phyloP scores from a whole-genome alignment of 2,329 filamentous ascomycete species.

The Tympanopsis confertula region DNA sequence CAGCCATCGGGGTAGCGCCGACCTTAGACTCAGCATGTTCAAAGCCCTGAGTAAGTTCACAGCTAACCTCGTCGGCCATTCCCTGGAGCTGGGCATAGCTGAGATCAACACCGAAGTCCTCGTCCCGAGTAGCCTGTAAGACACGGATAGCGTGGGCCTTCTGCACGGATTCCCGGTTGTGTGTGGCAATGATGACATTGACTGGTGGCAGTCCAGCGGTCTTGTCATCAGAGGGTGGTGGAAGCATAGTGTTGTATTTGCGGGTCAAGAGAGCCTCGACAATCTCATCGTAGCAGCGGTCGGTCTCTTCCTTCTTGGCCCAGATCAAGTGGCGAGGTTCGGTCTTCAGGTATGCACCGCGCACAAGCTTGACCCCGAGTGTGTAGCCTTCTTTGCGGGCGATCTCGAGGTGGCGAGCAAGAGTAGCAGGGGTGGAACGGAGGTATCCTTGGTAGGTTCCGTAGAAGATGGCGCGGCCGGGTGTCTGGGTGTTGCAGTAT shows the following conservation, averaged over 20 bases:
- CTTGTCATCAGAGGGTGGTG: slow-evolving; percentile 22
- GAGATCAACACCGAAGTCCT: slow-evolving; percentile 26
- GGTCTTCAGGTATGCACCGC: slow-evolving; percentile 61
- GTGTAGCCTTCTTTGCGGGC: slow-evolving; percentile 51
- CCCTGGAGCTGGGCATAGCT: slow-evolving; percentile 76
- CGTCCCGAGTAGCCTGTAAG: slow-evolving; percentile 24
- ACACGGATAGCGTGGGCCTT: slow-evolving; percentile 36
- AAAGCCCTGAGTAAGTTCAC: slow-evolving; percentile 31
- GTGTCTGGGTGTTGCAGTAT: slow-evolving; percentile 54
- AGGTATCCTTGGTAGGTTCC: slow-evolving; percentile 72
- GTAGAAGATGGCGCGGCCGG: slow-evolving; percentile 60
- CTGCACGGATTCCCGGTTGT: slow-evolving; percentile 66
- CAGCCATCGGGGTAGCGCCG: slow-evolving; percentile 3
- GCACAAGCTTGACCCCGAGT: slow-evolving; percentile 64
- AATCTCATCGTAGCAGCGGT: slow-evolving; percentile 62
- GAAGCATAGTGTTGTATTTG: slow-evolving; percentile 43
- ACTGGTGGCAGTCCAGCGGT: slow-evolving; percentile 39
- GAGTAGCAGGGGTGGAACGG: slow-evolving; percentile 43
- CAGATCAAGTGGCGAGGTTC: slow-evolving; percentile 62
- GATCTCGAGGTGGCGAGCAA: slow-evolving; percentile 45
- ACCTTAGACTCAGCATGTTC: slow-evolving; percentile 1
- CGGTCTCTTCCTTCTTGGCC: slow-evolving; percentile 61
- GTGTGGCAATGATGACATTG: slow-evolving; percentile 65
- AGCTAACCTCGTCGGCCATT: slow-evolving; percentile 89
- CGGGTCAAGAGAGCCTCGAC: slow-evolving; percentile 55